These are phyloP conservation scores for Podospora sp. DNA, from an alignment of 495 filamentous ascomycete genomes.

Conservation along the genomic window DNA sequence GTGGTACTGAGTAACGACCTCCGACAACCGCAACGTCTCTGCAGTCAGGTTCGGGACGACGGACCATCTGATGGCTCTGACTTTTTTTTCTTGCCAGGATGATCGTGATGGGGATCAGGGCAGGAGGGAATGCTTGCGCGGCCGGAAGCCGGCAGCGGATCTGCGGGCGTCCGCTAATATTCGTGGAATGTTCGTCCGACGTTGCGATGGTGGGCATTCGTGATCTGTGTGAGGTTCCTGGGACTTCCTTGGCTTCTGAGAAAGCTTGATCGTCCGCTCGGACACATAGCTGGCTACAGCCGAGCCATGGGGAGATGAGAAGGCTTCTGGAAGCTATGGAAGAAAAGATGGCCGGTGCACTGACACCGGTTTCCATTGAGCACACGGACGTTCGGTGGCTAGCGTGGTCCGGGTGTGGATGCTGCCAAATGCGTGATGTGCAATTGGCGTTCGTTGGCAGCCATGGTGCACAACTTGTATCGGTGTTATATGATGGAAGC, in stretches of 20 bases:
- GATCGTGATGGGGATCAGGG: not conserved
- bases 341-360: not conserved
- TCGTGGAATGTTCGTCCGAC: not conserved
- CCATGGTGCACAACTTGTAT: not conserved
- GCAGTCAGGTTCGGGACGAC: not conserved
- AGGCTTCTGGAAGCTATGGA: not conserved
- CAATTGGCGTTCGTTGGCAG: not conserved
- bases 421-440: not conserved
- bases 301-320: not conserved
- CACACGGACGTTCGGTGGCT: not conserved
- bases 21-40: not conserved
- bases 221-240: not conserved
- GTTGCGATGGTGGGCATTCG: not conserved
- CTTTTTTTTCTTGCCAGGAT: not conserved
- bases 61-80: not conserved
- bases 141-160: not conserved
- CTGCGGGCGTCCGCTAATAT: not conserved
- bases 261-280: not conserved
- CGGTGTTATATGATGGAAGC: not conserved
- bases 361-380: not conserved
- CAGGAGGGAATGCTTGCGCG: not conserved
- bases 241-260: not conserved
- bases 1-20: not conserved
- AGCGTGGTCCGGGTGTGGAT: not conserved
- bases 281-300: not conserved